These are phyloP conservation scores for Trichoderma simmonsii DNA, from an alignment of 2,329 filamentous ascomycete genomes.

Conservation along the genomic window DNA sequence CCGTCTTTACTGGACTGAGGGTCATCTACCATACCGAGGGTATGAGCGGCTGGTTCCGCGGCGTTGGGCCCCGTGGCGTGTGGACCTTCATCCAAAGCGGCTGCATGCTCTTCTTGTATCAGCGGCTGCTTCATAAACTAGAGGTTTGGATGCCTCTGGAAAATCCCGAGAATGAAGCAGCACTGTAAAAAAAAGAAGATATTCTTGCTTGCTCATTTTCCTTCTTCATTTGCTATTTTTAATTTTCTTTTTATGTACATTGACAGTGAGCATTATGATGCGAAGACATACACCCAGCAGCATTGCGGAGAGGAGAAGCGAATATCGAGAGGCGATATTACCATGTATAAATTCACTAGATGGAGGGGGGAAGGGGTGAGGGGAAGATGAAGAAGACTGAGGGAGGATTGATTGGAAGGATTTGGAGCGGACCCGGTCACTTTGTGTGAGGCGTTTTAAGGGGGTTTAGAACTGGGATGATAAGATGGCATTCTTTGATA, in stretches of 20 bases:
- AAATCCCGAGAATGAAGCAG: neutral
- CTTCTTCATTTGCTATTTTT: neutral
- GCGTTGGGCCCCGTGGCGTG: slow-evolving; percentile 85
- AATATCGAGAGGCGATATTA: neutral
- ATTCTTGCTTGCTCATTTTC: neutral
- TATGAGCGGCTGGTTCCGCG: slow-evolving; percentile 85
- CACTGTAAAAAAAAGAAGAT: neutral
- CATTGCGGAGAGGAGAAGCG: neutral
- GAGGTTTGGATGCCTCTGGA: slow-evolving; percentile 47
- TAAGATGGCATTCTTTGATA: slow-evolving; percentile 23
- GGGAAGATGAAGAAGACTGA: slow-evolving; percentile 19
- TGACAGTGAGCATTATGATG: slow-evolving; percentile 9
- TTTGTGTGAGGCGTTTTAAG: slow-evolving; percentile 13
- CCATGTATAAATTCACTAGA: slow-evolving; percentile 8
- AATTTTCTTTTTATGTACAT: neutral
- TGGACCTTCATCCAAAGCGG: slow-evolving; percentile 98
- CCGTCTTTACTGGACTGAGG: slow-evolving; percentile 76
- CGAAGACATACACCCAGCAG: slow-evolving; percentile 6
- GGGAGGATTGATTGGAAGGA: slow-evolving; percentile 18
- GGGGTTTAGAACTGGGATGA: slow-evolving; percentile 26
- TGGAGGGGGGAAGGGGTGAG: neutral
- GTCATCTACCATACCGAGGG: slow-evolving; percentile 92
- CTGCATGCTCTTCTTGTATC: slow-evolving; percentile 95
- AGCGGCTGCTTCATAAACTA: slow-evolving; percentile 76
- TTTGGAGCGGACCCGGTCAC: neutral